Evolutionary conservation across 2,329 filamentous ascomycete genomes (phyloP).

Genomic region (Aspergillus novoparasiticus): DNA sequence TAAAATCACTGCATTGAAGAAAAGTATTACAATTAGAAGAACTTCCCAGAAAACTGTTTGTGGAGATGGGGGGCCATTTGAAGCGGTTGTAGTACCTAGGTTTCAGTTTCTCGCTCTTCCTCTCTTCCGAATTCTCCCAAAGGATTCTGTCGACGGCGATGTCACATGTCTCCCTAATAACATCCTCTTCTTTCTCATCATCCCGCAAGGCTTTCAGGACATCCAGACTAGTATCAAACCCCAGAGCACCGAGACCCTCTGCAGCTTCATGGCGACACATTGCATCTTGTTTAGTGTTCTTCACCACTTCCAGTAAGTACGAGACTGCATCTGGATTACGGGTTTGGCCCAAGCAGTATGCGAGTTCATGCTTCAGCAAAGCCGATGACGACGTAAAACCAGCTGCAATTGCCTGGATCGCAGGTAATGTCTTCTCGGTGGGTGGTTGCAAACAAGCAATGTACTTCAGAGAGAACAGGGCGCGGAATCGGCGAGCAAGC

Average conservation of each 20-base stretch:
- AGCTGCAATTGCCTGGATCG: slow-evolving; percentile 81
- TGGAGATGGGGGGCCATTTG: background rate
- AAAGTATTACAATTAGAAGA: slow-evolving; percentile 32
- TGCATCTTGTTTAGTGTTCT: slow-evolving; percentile 78
- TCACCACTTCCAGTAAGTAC: slow-evolving; percentile 72
- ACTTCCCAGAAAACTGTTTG: slow-evolving; percentile 14
- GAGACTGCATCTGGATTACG: slow-evolving; percentile 74
- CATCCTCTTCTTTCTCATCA: slow-evolving; percentile 72
- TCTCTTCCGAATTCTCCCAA: slow-evolving; percentile 80
- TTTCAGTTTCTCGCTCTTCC: slow-evolving; percentile 74
- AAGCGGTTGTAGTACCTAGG: slow-evolving; percentile 65
- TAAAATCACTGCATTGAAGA: slow-evolving; percentile 72
- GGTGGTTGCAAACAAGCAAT: slow-evolving; percentile 70
- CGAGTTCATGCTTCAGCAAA: slow-evolving; percentile 92
- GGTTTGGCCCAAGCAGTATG: slow-evolving; percentile 94
- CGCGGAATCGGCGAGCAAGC: slow-evolving; percentile 87
- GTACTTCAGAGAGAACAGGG: slow-evolving; percentile 96
- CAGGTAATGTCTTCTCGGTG: slow-evolving; percentile 60
- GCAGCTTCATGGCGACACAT: slow-evolving; percentile 98
- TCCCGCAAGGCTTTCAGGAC: slow-evolving; percentile 75
- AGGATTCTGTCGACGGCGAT: slow-evolving; percentile 92
- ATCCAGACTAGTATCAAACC: slow-evolving; percentile 71
- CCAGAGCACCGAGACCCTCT: slow-evolving; percentile 88
- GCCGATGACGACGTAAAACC: slow-evolving; percentile 83
- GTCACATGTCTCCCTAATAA: slow-evolving; percentile 94